These are phyloP conservation scores for Trichoderma endophyticum DNA, from an alignment of 2,329 filamentous ascomycete genomes.

Conservation along the genomic window DNA sequence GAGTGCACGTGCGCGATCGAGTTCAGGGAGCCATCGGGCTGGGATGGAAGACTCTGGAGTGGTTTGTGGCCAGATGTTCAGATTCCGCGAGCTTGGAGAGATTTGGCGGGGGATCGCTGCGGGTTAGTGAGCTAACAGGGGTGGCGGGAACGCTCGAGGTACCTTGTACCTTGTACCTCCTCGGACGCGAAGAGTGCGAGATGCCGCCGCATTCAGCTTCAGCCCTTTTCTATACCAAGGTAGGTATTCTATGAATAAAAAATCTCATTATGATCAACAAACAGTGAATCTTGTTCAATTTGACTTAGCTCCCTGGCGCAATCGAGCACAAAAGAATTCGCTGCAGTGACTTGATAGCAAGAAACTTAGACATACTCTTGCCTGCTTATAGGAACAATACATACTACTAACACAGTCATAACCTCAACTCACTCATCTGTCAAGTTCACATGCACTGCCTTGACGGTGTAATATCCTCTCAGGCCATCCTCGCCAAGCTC, in stretches of 20 bases:
- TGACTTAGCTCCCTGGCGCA: background rate
- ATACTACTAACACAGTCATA: background rate
- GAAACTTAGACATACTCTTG: background rate
- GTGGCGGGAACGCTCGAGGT: background rate
- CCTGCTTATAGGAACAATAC: background rate
- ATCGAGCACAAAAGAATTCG: background rate
- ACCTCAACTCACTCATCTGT: constrained; percentile 13
- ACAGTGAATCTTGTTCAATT: background rate
- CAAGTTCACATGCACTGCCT: constrained; percentile 32
- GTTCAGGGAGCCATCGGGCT: constrained; percentile 5
- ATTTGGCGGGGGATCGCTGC: constrained; percentile 9
- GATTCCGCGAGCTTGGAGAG: constrained; percentile 1
- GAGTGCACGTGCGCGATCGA: background rate
- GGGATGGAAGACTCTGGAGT: background rate
- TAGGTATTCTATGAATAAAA: background rate
- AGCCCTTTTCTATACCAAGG: background rate
- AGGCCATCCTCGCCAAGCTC: constrained; percentile 32
- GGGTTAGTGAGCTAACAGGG: background rate
- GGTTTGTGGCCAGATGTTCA: constrained; percentile 15
- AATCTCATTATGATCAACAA: background rate
- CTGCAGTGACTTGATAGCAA: background rate
- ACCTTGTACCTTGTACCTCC: background rate
- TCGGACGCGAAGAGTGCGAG: background rate
- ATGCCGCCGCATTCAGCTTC: background rate
- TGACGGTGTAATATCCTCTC: constrained; percentile 29